Conservation (phyloP, 192 early-diverging fungal species). For the Mortierella hygrophila region DNA sequence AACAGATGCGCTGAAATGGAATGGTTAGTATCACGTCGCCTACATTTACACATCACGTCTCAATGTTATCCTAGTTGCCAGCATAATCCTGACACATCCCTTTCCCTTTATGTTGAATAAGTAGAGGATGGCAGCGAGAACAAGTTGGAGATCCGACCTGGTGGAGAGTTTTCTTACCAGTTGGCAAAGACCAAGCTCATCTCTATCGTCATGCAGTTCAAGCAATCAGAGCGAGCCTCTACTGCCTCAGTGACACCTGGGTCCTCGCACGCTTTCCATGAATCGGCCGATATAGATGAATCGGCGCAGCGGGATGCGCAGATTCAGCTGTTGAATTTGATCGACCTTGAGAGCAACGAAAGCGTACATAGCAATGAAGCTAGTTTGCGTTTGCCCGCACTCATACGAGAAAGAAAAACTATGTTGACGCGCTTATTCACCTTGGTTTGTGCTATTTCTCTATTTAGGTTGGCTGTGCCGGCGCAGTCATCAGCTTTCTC, state of each 20-base stretch:
- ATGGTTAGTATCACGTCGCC: conserved; percentile 7
- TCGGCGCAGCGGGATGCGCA: conserved; percentile 34
- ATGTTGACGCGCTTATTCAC: background rate
- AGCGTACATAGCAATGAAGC: conserved; percentile 29
- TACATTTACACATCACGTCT: background rate
- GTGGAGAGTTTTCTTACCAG: conserved; percentile 38
- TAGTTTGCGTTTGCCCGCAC: background rate
- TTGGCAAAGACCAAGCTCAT: conserved; percentile 52
- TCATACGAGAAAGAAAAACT: too few relatives aligned
- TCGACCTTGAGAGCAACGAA: conserved; percentile 55
- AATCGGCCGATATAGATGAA: conserved; percentile 16
- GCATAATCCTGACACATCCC: background rate
- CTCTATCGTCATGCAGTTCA: conserved; percentile 27
- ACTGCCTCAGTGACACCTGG: background rate
- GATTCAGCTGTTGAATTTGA: conserved; percentile 41
- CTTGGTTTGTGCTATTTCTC: background rate
- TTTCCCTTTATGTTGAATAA: background rate
- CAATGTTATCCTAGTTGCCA: background rate
- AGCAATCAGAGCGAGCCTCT: background rate
- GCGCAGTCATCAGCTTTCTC: conserved; percentile 58
- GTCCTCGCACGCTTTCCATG: background rate
- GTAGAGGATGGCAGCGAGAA: conserved; percentile 18
- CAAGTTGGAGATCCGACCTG: conserved; percentile 37
- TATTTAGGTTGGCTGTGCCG: conserved; percentile 59
- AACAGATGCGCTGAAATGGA: conserved; percentile 16